These are phyloP conservation scores for Globisporangium irregulare DNA, from an alignment of 352 stramenopile species.

Conservation along the genomic window DNA sequence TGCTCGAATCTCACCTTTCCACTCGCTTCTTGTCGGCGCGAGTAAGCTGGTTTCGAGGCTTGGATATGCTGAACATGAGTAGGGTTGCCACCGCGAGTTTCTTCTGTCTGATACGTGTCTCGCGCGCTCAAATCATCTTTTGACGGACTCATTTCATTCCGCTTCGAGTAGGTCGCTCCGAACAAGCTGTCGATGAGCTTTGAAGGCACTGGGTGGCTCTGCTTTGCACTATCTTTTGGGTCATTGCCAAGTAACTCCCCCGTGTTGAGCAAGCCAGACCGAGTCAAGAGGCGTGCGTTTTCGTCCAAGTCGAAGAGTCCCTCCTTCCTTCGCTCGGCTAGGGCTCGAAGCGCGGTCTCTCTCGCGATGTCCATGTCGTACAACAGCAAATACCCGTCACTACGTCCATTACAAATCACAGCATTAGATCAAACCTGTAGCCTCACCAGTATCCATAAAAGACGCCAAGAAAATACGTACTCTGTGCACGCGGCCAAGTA, in stretches of 20 bases:
- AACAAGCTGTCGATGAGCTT: constrained; percentile 79
- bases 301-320: constrained; percentile 44
- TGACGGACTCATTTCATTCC: neutral
- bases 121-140: neutral
- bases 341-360: constrained; percentile 45
- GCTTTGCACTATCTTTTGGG: neutral
- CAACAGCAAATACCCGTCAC: constrained; percentile 72
- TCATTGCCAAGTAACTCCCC: neutral
- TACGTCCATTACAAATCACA: constrained; percentile 19
- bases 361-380: constrained; percentile 80
- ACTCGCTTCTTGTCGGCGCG: neutral
- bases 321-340: constrained; percentile 35
- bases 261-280: constrained; percentile 30
- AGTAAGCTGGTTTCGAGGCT: constrained; percentile 2
- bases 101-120: neutral
- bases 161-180: constrained; percentile 31
- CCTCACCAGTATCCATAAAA: neutral
- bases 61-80: neutral
- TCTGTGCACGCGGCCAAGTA: constrained; percentile 68
- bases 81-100: neutral
- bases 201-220: constrained; percentile 42
- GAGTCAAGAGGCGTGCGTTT: constrained; percentile 32
- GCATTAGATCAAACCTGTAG: neutral
- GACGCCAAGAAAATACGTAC: constrained; percentile 26
- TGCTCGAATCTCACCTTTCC: neutral